phyloP scores from a whole-genome alignment of 1,139 yeast species.

The Insectozyma bohioensis region DNA sequence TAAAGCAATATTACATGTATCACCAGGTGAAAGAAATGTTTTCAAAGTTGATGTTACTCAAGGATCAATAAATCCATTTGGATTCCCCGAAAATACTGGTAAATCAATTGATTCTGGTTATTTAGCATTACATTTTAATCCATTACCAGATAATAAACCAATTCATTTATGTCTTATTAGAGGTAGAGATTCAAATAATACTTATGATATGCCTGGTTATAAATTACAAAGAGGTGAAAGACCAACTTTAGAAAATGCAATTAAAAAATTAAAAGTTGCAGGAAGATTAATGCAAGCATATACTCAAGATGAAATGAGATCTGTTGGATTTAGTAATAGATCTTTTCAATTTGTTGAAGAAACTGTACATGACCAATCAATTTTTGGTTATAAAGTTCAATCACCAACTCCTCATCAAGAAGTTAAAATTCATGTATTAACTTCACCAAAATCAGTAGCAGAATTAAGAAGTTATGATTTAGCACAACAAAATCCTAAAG shows the following conservation, averaged over 20 bases:
- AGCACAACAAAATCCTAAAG: slow-evolving; percentile 85
- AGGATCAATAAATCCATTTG: slow-evolving; percentile 27
- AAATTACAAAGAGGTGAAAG: slow-evolving; percentile 57
- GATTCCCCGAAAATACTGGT: slow-evolving; percentile 24
- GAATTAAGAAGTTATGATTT: slow-evolving; percentile 75
- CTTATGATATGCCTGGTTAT: slow-evolving; percentile 70
- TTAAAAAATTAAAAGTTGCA: slow-evolving; percentile 75
- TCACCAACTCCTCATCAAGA: slow-evolving; percentile 54
- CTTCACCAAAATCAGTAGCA: slow-evolving; percentile 62
- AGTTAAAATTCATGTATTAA: slow-evolving; percentile 73
- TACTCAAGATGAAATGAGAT: slow-evolving; percentile 87
- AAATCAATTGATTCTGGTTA: slow-evolving; percentile 25
- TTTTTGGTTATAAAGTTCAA: slow-evolving; percentile 37
- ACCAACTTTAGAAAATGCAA: slow-evolving; percentile 72
- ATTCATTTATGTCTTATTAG: slow-evolving; percentile 75
- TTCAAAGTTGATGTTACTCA: slow-evolving; percentile 31
- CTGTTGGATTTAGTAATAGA: slow-evolving; percentile 77
- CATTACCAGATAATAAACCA: slow-evolving; percentile 70
- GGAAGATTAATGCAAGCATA: slow-evolving; percentile 91
- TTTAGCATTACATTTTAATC: slow-evolving; percentile 50
- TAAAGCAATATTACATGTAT: slow-evolving; percentile 72
- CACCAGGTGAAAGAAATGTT: slow-evolving; percentile 57
- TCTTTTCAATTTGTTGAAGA: slow-evolving; percentile 81
- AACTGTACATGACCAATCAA: slow-evolving; percentile 24
- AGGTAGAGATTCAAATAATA: slow-evolving; percentile 73